phyloP scores from a whole-genome alignment of 495 filamentous ascomycete species.

The Hyaloscypha hepaticicola region DNA sequence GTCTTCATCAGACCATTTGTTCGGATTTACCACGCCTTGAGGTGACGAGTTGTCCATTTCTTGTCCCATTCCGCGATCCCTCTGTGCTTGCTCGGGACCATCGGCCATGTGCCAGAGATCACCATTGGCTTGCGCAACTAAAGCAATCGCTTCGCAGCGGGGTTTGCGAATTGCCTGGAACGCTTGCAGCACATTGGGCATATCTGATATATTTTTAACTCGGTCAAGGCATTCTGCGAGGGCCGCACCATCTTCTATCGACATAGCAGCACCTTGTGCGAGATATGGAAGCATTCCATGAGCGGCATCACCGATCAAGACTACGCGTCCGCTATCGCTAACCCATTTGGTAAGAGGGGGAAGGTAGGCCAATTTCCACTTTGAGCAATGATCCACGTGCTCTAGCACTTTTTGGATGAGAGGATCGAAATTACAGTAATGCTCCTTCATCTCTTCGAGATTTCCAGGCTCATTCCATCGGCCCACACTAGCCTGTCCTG shows the following conservation, averaged over 20 bases:
- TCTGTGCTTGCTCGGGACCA: constrained; percentile 12
- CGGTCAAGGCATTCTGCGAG: constrained; percentile 26
- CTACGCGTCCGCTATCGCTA: constrained; percentile 33
- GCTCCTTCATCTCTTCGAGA: constrained; percentile 14
- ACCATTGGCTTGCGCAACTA: background rate
- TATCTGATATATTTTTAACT: background rate
- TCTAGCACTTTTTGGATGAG: background rate
- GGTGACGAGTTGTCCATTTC: background rate
- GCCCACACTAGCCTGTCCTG: background rate
- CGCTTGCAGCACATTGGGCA: constrained; percentile 4
- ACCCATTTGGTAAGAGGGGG: constrained; percentile 37
- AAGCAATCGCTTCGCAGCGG: constrained; percentile 4
- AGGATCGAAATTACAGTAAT: constrained; percentile 2
- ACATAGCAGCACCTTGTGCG: constrained; percentile 37
- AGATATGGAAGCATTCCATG: constrained; percentile 46
- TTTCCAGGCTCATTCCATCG: constrained; percentile 15
- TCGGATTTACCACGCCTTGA: background rate
- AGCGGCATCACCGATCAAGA: constrained; percentile 45
- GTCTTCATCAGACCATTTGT: background rate
- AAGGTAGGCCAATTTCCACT: constrained; percentile 42
- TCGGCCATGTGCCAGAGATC: constrained; percentile 11
- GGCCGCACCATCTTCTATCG: constrained; percentile 35
- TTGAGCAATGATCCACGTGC: constrained; percentile 37
- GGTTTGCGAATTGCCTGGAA: constrained; percentile 11
- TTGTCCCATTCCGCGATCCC: constrained; percentile 12